These are phyloP conservation scores for Entomortierella parvispora DNA, from an alignment of 192 early-diverging fungal species.

Conservation along the genomic window DNA sequence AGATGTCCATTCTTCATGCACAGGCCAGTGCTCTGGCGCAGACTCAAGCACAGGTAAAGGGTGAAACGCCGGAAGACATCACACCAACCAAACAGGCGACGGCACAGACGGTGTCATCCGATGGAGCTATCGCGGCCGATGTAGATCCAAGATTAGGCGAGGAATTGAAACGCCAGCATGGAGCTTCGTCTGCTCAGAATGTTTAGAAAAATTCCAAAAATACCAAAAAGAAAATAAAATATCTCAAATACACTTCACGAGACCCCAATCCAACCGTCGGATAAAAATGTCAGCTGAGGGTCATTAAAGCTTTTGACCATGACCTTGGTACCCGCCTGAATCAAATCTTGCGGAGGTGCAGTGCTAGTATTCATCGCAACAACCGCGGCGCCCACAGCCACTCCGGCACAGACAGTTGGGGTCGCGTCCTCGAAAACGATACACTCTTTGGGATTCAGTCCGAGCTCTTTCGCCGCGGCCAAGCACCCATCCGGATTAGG, in stretches of 20 bases:
- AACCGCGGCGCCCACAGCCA: slow-evolving; percentile 45
- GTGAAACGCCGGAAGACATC: no score
- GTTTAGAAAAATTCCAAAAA: no score
- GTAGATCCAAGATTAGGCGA: no score
- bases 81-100: no score
- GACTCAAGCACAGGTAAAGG: slow-evolving; percentile 3
- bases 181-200: no score
- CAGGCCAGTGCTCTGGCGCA: slow-evolving; percentile 15
- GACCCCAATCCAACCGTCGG: slow-evolving; percentile 53
- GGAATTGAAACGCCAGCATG: no score
- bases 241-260: not conserved
- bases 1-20: slow-evolving; percentile 9
- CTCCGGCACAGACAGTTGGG: slow-evolving; percentile 54
- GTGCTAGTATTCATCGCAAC: slow-evolving; percentile 52
- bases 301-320: slow-evolving; percentile 55
- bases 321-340: slow-evolving; percentile 50
- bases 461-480: slow-evolving; percentile 37
- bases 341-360: slow-evolving; percentile 47
- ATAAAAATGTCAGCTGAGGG: slow-evolving; percentile 34
- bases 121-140: no score
- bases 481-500: slow-evolving; percentile 58
- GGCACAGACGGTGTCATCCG: no score
- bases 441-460: slow-evolving; percentile 46
- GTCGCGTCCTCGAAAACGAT: slow-evolving; percentile 66
- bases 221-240: not conserved